phyloP scores from a whole-genome alignment of 2,329 filamentous ascomycete genomes.

The Hysterium pulicare region DNA sequence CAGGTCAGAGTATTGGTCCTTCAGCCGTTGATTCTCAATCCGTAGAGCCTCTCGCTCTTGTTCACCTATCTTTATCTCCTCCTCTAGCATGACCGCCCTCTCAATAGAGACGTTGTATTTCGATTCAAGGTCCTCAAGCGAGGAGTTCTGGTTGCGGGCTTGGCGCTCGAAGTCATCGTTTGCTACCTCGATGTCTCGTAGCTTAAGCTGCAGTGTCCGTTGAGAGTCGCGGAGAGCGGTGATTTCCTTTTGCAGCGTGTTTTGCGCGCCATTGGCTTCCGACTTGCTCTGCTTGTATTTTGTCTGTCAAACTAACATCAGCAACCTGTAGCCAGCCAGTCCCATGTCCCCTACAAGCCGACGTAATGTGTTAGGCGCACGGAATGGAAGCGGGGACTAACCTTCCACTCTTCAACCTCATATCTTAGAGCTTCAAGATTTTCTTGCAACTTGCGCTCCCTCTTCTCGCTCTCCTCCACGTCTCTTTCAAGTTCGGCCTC shows the following conservation, averaged over 20 bases:
- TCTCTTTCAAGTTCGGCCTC: constrained; percentile 95
- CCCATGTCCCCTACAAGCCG: background rate
- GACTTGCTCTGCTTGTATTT: constrained; percentile 95
- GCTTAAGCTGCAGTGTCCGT: constrained; percentile 72
- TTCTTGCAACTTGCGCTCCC: constrained; percentile 79
- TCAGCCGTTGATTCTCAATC: constrained; percentile 84
- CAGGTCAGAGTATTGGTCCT: constrained; percentile 87
- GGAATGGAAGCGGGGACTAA: constrained; percentile 42
- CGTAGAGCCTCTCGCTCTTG: constrained; percentile 85
- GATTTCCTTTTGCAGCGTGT: constrained; percentile 88
- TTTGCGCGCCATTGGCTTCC: constrained; percentile 82
- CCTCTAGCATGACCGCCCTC: constrained; percentile 86
- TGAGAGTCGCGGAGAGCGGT: constrained; percentile 84
- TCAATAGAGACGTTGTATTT: constrained; percentile 97
- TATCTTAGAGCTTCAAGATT: constrained; percentile 81
- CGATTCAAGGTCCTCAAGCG: constrained; percentile 91
- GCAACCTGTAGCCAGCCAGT: constrained; percentile 6
- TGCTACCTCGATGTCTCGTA: constrained; percentile 93
- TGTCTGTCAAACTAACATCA: constrained; percentile 52
- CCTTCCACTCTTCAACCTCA: constrained; percentile 98
- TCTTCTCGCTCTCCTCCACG: constrained; percentile 90
- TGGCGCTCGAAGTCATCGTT: constrained; percentile 98
- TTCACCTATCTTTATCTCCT: constrained; percentile 87
- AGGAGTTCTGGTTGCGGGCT: constrained; percentile 91
- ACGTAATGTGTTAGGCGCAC: background rate